phyloP scores from a whole-genome alignment of 257 asterid species.

The Nicotiana noctiflora region DNA sequence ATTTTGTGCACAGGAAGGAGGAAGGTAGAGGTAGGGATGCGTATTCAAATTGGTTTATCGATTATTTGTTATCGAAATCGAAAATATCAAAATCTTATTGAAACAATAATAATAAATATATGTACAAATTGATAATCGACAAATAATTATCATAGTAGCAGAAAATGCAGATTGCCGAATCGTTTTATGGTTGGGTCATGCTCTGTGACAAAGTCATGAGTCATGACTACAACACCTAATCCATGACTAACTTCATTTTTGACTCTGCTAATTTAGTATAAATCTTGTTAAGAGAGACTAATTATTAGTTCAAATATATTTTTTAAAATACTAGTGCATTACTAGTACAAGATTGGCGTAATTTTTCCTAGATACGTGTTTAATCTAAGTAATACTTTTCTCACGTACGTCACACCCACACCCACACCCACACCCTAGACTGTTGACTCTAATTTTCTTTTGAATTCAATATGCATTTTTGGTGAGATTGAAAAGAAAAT shows the following conservation, averaged over 20 bases:
- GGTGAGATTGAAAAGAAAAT: too few species aligned
- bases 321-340: not conserved
- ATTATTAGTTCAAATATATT: not conserved
- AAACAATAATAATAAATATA: too few species aligned
- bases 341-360: not conserved
- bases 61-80: too few species aligned
- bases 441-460: not conserved
- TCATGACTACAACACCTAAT: slow-evolving; percentile 16
- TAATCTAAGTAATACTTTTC: not conserved
- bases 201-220: not conserved
- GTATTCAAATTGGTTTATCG: too few species aligned
- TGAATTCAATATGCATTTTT: not conserved
- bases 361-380: not conserved
- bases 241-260: not conserved
- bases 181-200: slow-evolving; percentile 14
- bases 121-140: too few species aligned
- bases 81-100: too few species aligned
- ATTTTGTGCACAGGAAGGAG: not conserved
- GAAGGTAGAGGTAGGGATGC: not conserved
- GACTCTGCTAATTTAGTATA: slow-evolving; percentile 10
- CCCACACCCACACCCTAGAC: not conserved
- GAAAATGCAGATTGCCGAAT: not conserved
- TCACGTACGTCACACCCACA: not conserved
- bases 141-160: too few species aligned
- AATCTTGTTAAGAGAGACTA: not conserved